Evolutionary conservation across 805 yeast species (phyloP).

Genomic region (Candida golubevii): DNA sequence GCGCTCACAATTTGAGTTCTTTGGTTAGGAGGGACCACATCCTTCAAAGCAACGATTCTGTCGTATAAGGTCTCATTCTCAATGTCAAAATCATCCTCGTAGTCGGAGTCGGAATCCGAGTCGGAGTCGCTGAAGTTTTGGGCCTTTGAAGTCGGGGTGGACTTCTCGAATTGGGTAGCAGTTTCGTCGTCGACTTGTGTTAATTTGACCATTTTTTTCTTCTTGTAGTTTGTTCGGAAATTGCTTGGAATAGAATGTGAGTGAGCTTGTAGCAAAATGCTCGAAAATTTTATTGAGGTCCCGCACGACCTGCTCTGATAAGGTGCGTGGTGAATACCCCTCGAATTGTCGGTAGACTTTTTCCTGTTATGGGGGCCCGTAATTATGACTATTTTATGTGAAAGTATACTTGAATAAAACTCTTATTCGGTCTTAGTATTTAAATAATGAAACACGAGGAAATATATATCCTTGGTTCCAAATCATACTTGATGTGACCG

Average conservation of each 20-base stretch:
- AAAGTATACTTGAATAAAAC: no score
- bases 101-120: slow-evolving; percentile 45
- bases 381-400: no score
- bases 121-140: slow-evolving; percentile 38
- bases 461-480: no score
- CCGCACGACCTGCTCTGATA: slow-evolving; percentile 15
- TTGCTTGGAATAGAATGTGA: no score
- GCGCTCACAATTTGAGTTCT: slow-evolving; percentile 48
- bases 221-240: background rate
- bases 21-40: slow-evolving; percentile 84
- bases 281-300: slow-evolving; percentile 19
- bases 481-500: no score
- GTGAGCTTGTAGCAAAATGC: slow-evolving; percentile 8
- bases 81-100: slow-evolving; percentile 67
- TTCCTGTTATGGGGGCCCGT: no score
- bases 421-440: no score
- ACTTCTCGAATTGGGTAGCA: slow-evolving; percentile 33
- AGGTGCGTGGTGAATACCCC: no score
- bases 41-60: slow-evolving; percentile 87
- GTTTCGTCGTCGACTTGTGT: slow-evolving; percentile 65
- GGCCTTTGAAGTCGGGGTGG: slow-evolving; percentile 25
- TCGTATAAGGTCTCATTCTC: slow-evolving; percentile 82
- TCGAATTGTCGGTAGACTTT: no score
- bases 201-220: slow-evolving; percentile 61
- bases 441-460: no score